A percentile compares a stretch with the other conserved stretches of the same genome.
Conservation (phyloP, 164 flowering plant genomes). For the Akebia trifoliata region DNA sequence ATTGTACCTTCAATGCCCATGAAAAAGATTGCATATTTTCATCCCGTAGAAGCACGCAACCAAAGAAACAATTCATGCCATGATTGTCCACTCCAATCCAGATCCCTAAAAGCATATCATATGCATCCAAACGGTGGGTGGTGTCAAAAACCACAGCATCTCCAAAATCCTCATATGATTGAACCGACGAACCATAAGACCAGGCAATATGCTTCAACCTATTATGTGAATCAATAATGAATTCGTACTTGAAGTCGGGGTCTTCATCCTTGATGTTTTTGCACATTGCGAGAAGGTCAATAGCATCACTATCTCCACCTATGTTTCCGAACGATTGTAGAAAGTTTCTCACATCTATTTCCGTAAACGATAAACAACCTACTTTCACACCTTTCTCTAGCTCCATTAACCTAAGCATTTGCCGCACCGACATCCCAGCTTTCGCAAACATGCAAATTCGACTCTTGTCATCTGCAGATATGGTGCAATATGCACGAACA, state of each 20-base stretch:
- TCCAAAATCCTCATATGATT: constrained; percentile 55
- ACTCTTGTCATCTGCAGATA: constrained; percentile 70
- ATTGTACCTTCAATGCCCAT: constrained; percentile 83
- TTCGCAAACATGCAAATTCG: constrained; percentile 80
- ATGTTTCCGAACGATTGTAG: constrained; percentile 67
- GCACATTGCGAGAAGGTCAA: constrained; percentile 71
- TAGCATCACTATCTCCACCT: constrained; percentile 58
- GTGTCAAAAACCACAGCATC: constrained; percentile 78
- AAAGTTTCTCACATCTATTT: constrained; percentile 72
- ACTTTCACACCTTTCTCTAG: constrained; percentile 72
- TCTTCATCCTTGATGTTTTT: constrained; percentile 63
- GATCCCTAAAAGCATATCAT: constrained; percentile 71
- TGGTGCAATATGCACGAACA: constrained; percentile 58
- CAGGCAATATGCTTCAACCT: constrained; percentile 75
- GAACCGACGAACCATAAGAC: constrained; percentile 62
- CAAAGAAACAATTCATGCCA: constrained; percentile 64
- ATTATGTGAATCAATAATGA: constrained; percentile 59
- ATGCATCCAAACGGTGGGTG: constrained; percentile 62
- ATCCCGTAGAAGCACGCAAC: constrained; percentile 72
- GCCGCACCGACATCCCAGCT: constrained; percentile 81
- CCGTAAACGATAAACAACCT: constrained; percentile 72
- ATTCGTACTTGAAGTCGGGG: constrained; percentile 59
- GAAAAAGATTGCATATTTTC: constrained; percentile 69
- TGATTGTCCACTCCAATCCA: constrained; percentile 84
- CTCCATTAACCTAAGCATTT: constrained; percentile 78